Percentiles rank a stretch among this genome's conserved stretches.
These are phyloP conservation scores for Heliamphora pulchella DNA, from an alignment of 179 eudicot species.

Conservation along the genomic window DNA sequence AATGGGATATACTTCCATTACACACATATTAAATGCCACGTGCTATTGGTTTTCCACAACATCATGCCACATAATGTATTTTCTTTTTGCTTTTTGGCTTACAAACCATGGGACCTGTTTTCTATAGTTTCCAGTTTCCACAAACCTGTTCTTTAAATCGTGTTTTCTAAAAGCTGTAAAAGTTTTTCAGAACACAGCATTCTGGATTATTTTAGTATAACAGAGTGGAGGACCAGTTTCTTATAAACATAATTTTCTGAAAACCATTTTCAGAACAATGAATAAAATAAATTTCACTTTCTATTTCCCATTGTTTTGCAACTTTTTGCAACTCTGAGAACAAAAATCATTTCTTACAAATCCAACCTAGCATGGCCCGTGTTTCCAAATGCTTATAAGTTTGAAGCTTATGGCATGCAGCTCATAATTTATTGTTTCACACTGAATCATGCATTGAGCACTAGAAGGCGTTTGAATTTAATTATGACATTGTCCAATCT, in stretches of 20 bases:
- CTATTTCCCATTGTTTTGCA: too few relatives aligned
- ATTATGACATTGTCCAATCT: not conserved
- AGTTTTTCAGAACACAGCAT: not conserved
- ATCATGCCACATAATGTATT: too few relatives aligned
- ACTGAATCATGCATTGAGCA: too few relatives aligned
- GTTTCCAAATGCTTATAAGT: too few relatives aligned
- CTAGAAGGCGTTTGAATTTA: not conserved
- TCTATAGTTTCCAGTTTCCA: not conserved
- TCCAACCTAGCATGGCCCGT: too few relatives aligned
- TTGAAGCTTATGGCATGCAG: too few relatives aligned
- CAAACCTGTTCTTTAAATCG: not conserved
- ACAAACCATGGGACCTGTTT: not conserved
- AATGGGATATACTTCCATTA: not conserved
- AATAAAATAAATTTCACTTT: too few relatives aligned
- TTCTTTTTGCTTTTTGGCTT: not conserved
- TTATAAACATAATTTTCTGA: not conserved
- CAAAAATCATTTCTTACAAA: too few relatives aligned
- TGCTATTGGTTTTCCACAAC: not conserved
- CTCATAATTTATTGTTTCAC: too few relatives aligned
- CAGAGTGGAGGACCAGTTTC: not conserved
- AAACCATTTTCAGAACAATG: not conserved
- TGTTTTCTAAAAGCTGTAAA: not conserved
- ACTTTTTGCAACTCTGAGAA: too few relatives aligned
- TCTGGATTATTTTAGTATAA: not conserved
- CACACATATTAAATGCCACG: not conserved